These are phyloP conservation scores for Tricholoma sp. DNA, from an alignment of 768 basidiomycete species.

Conservation along the genomic window DNA sequence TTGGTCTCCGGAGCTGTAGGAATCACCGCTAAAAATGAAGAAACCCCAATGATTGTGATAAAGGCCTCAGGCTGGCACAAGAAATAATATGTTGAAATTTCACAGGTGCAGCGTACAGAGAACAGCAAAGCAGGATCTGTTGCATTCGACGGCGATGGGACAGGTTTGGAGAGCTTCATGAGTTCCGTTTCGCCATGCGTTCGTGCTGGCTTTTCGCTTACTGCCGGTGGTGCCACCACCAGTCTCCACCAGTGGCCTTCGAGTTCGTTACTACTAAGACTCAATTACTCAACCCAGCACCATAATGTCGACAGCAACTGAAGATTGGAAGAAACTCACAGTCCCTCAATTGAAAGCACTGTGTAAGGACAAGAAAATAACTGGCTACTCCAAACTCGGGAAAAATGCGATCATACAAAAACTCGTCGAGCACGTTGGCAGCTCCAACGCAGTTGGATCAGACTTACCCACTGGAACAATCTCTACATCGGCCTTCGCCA, in stretches of 20 bases:
- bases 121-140: not conserved
- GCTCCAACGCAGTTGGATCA: not conserved
- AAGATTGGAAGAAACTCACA: constrained; percentile 43
- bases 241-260: too few relatives aligned
- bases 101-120: not conserved
- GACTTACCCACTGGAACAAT: too few relatives aligned
- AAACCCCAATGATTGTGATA: not conserved
- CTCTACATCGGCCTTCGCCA: not conserved
- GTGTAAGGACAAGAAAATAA: constrained; percentile 58
- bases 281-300: not conserved
- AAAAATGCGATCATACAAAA: constrained; percentile 56
- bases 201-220: too few relatives aligned
- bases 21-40: constrained; percentile 4
- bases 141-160: not conserved
- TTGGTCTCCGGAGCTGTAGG: constrained; percentile 6
- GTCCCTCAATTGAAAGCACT: constrained; percentile 60
- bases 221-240: too few relatives aligned
- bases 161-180: not conserved
- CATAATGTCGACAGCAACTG: constrained; percentile 9
- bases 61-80: not conserved
- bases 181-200: not conserved
- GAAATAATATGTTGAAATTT: not conserved
- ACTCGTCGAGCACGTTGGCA: constrained; percentile 21
- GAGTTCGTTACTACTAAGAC: not conserved
- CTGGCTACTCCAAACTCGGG: constrained; percentile 62